Base-by-base conservation (phyloP, 164 flowering plant genomes). In the Chimonanthus salicifolius region DNA sequence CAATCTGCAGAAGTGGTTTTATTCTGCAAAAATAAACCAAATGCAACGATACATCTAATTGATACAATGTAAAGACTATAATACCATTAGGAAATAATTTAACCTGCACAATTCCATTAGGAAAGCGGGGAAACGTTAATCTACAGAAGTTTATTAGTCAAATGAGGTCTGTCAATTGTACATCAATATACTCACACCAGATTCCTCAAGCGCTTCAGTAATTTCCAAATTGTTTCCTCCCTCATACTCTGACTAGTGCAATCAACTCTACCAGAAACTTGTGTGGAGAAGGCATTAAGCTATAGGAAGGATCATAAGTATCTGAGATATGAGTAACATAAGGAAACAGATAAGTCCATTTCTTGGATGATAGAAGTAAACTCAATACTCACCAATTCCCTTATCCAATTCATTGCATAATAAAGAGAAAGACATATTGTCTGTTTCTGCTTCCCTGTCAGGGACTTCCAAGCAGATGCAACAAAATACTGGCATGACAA, bases 241-340 rank as follows among this genome's bases (percentile, higher is more conserved):
- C 82, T 84, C 70, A 87, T 78, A 73, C 88, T 78, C 84, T 88
- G 98, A 81, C 88, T 88, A 68, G 78, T 74, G 71, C 79, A 77
- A 69, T 83, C 82, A 78, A 78, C 80, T 74, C 72, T 77, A 50
- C 86, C 90, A 73, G 80, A 60, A 81, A 90, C 85, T 91, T 93
- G 98, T 67, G 93, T 80, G 69, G 84, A 85, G 78, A 93, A 93
- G 64, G 93, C 90, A 85, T 91, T 93, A 66, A 93, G 89, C 98
- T 92, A 75, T 76, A 79, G 21, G 47, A 6, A 51, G 60, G 18
- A 85, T 47, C 44, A 69, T 18, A 44, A 68, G 49, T 20, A 15
- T 71, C 18, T 62, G 73, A 44, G 5, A 13, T 33, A 46, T 18
- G 50, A 20, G 48, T 13, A n/a, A 54, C 47, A 45, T 66, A 44